Base-by-base conservation (phyloP, 78 protist species). In the Speleostelium caveatum region DNA sequence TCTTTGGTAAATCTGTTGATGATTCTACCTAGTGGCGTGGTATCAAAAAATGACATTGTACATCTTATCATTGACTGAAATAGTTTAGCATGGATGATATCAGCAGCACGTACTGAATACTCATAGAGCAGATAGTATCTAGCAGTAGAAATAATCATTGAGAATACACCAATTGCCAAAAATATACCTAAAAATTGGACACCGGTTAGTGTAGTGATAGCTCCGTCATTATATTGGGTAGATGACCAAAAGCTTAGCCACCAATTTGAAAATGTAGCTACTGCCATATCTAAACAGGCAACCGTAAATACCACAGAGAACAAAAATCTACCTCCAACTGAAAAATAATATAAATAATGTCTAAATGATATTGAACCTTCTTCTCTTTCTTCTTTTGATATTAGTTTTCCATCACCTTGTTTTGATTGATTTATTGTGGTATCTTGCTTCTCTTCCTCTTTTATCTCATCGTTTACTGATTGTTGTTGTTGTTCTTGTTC, bases 11-110 rank as follows among this genome's bases (percentile, higher is more conserved):
- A 99, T 38, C 99, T 96, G 92, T 97, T 98, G 61, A 98, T 36
- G 33, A 99, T 92, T 42, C 99, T 94, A 16, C 99, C 99, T 0
- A 92, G 5, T n/a, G 99, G 99, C 0, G 97, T 98, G 24, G 98
- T 96, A 53, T 98, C 99, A 93, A 98, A 97, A 92, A 97, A 98
- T 33, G 67, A 42, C 96, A 95, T 94, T 62, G 99, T 98, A 12
- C 96, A 87, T 32, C 87, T 33, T 21, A 72, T 21, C 26, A 87
- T 62, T n/a, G n/a, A n/a, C 2, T 2, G 39, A 2, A 26, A 16
- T 75, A 35, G n/a, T n/a, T n/a, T n/a, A n/a, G n/a, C n/a, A n/a
- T n/a, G n/a, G 49, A n/a, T 45, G 10, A 45, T 45, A 45, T 10
- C n/a, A 45, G 53, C 53, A 45, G 53, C 53, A 45, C 53, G 53